Conservation (phyloP, 2,329 filamentous ascomycete genomes). For the Pseudopithomyces maydicus region DNA sequence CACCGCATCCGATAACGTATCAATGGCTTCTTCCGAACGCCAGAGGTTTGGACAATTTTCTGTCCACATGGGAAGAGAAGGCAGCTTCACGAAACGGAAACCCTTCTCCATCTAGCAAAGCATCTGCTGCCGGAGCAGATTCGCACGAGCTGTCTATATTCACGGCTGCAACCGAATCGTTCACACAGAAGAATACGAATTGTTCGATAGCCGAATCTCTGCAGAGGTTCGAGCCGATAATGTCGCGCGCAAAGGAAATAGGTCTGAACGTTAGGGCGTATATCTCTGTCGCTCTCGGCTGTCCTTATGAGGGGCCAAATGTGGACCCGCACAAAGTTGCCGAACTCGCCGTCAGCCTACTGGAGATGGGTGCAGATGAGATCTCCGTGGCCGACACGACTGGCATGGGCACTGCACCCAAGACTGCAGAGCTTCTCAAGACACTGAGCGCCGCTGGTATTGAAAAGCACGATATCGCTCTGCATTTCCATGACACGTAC, state of each 20-base stretch:
- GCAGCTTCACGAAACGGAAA: conserved; percentile 52
- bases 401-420: conserved; percentile 82
- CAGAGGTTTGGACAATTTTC: conserved; percentile 71
- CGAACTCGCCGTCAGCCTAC: conserved; percentile 65
- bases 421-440: conserved; percentile 67
- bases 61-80: conserved; percentile 56
- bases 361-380: conserved; percentile 89
- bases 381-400: conserved; percentile 90
- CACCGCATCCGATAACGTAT: conserved; percentile 67
- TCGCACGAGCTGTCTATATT: conserved; percentile 75
- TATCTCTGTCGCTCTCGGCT: conserved; percentile 74
- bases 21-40: conserved; percentile 81
- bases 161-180: conserved; percentile 79
- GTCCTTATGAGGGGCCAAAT: conserved; percentile 73
- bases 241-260: conserved; percentile 67
- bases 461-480: conserved; percentile 71
- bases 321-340: conserved; percentile 65
- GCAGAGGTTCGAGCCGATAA: conserved; percentile 71
- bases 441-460: conserved; percentile 71
- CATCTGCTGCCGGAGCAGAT: conserved; percentile 25
- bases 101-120: conserved; percentile 49
- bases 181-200: conserved; percentile 82
- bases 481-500: conserved; percentile 91
- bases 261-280: conserved; percentile 76
- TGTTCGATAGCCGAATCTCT: conserved; percentile 77